phyloP scores from a whole-genome alignment of 805 yeast species.

The Barnettozyma botsteinii region DNA sequence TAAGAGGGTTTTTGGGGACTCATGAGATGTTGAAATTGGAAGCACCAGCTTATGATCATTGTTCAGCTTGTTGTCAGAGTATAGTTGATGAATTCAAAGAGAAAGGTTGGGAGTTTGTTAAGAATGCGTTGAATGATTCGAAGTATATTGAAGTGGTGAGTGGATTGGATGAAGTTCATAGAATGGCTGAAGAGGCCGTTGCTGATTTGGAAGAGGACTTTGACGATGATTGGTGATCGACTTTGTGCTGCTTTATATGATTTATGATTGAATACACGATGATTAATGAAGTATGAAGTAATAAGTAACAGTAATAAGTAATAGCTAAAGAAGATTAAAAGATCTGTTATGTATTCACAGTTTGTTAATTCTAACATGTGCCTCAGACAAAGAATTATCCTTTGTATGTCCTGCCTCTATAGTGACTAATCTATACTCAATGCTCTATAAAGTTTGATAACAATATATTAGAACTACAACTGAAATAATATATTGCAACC shows the following conservation, averaged over 20 bases:
- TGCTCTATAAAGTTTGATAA: too few relatives aligned
- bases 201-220: constrained; percentile 23
- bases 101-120: constrained; percentile 79
- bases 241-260: not conserved
- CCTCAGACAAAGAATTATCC: too few relatives aligned
- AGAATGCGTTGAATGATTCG: constrained; percentile 58
- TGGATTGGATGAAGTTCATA: constrained; percentile 72
- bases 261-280: not conserved
- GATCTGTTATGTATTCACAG: too few relatives aligned
- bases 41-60: constrained; percentile 68
- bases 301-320: too few relatives aligned
- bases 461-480: too few relatives aligned
- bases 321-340: too few relatives aligned
- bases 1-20: constrained; percentile 75
- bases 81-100: constrained; percentile 47
- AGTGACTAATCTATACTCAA: too few relatives aligned
- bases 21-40: constrained; percentile 58
- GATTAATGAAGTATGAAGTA: too few relatives aligned
- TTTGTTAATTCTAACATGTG: too few relatives aligned
- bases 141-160: constrained; percentile 68
- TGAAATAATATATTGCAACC: too few relatives aligned
- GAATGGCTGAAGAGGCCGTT: constrained; percentile 49
- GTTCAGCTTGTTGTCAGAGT: constrained; percentile 78
- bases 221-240: constrained; percentile 21
- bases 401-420: too few relatives aligned